These are phyloP conservation scores for Botryotinia calthae DNA, from an alignment of 2,329 filamentous ascomycete genomes.

Conservation along the genomic window DNA sequence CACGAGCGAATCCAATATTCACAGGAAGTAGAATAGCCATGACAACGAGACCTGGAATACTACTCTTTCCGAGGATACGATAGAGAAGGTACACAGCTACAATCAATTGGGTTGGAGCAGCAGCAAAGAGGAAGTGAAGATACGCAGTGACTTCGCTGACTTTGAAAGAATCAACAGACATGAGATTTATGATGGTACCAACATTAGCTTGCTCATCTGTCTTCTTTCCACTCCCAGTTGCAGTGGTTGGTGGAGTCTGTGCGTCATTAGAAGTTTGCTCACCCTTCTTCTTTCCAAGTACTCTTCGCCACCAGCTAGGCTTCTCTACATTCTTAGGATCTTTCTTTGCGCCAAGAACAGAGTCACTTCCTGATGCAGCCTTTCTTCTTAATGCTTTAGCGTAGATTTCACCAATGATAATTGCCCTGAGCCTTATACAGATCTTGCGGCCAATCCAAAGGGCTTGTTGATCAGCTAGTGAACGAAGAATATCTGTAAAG, in stretches of 20 bases:
- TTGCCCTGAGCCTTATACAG: conserved; percentile 87
- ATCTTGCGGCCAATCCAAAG: conserved; percentile 93
- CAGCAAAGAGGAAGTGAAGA: conserved; percentile 91
- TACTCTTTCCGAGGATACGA: conserved; percentile 85
- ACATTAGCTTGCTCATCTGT: conserved; percentile 79
- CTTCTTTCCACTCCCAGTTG: conserved; percentile 31
- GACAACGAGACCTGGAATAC: conserved; percentile 86
- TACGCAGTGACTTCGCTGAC: conserved; percentile 93
- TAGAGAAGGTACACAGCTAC: conserved; percentile 82
- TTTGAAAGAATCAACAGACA: conserved; percentile 99
- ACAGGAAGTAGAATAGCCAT: conserved; percentile 87
- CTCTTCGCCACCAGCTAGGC: conserved; percentile 46
- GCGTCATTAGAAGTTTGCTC: conserved; percentile 38
- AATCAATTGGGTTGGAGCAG: conserved; percentile 82
- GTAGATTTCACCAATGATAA: conserved; percentile 97
- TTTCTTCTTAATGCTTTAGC: conserved; percentile 91
- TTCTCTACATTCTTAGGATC: conserved; percentile 47
- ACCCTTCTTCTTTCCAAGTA: conserved; percentile 50
- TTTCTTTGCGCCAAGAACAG: conserved; percentile 60
- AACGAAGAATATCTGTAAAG: conserved; percentile 75
- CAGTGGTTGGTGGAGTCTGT: conserved; percentile 11
- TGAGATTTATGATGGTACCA: conserved; percentile 98
- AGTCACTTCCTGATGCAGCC: conserved; percentile 74
- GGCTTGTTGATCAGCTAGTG: conserved; percentile 71
- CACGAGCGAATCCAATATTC: conserved; percentile 84